Percentiles rank a stretch among this genome's conserved stretches.
These are phyloP conservation scores for Sonneratia alba DNA, from an alignment of 345 rosid genomes.

Conservation along the genomic window DNA sequence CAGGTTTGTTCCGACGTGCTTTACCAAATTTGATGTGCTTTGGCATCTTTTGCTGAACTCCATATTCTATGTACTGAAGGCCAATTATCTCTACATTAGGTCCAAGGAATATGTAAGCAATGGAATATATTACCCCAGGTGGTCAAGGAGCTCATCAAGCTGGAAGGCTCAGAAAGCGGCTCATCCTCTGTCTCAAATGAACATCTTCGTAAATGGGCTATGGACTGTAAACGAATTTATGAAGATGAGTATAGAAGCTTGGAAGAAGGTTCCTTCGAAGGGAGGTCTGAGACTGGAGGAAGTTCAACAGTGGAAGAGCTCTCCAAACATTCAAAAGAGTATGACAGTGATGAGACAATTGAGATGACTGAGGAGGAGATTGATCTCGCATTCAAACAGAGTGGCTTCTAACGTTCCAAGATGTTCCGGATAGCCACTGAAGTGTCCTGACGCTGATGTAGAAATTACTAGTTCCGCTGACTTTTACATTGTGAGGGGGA, in stretches of 20 bases:
- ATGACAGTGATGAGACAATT: slow-evolving; percentile 74
- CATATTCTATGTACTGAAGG: not conserved
- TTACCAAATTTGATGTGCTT: not conserved
- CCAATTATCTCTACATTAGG: slow-evolving; percentile 29
- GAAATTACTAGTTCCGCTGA: too few relatives aligned
- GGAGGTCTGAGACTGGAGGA: slow-evolving; percentile 16
- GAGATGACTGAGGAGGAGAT: slow-evolving; percentile 95
- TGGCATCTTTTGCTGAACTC: not conserved
- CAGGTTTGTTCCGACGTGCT: slow-evolving; percentile 37
- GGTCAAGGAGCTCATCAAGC: slow-evolving; percentile 60
- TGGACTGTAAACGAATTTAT: slow-evolving; percentile 49
- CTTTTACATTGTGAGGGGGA: too few relatives aligned
- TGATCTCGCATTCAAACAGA: slow-evolving; percentile 36
- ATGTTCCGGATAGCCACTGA: not conserved
- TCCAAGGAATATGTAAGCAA: slow-evolving; percentile 43
- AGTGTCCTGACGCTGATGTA: not conserved
- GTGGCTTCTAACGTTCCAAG: slow-evolving; percentile 21
- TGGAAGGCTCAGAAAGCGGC: slow-evolving; percentile 20
- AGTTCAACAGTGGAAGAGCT: slow-evolving; percentile 12
- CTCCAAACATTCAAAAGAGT: slow-evolving; percentile 25
- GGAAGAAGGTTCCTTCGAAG: slow-evolving; percentile 5
- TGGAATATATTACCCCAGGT: slow-evolving; percentile 87
- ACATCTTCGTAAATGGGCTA: slow-evolving; percentile 44
- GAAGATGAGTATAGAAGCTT: slow-evolving; percentile 37
- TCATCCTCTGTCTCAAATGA: slow-evolving; percentile 30